Conservation (phyloP, 169 alveolate species). For the Eimeria necatrix region DNA sequence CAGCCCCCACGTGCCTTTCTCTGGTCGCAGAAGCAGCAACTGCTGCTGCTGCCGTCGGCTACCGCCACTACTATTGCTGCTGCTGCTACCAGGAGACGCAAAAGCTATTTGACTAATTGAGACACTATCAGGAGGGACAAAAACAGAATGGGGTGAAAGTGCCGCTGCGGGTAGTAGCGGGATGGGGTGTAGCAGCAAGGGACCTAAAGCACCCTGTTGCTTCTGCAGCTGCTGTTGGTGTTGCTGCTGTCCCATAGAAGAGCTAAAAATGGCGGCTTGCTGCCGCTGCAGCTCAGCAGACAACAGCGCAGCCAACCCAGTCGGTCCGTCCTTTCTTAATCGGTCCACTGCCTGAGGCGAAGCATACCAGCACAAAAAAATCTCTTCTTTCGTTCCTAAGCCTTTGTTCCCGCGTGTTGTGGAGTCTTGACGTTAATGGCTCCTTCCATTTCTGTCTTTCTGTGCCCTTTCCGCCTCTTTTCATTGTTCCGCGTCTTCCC, state of each 20-base stretch:
- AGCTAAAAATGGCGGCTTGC: background rate
- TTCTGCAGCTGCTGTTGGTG: background rate
- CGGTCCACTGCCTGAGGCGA: slow-evolving; percentile 21
- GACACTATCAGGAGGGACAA: background rate
- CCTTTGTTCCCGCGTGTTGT: background rate
- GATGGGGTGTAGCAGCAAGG: slow-evolving; percentile 25
- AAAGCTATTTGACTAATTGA: slow-evolving; percentile 8
- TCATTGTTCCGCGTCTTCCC: background rate
- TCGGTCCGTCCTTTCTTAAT: slow-evolving; percentile 19
- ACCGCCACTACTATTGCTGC: slow-evolving; percentile 27
- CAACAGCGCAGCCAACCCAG: slow-evolving; percentile 37
- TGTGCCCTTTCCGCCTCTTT: background rate
- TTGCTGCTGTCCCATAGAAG: background rate
- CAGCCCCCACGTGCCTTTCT: slow-evolving; percentile 60
- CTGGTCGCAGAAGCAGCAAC: slow-evolving; percentile 38
- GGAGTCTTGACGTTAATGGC: background rate
- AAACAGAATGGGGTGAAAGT: background rate
- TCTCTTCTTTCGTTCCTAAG: background rate
- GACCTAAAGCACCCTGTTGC: background rate
- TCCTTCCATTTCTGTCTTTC: background rate
- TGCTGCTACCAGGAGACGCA: slow-evolving; percentile 54
- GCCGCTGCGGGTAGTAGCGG: slow-evolving; percentile 25
- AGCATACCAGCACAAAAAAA: background rate
- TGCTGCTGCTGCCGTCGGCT: slow-evolving; percentile 58
- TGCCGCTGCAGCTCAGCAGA: slow-evolving; percentile 45